Base-by-base conservation (phyloP, 495 filamentous ascomycete species). In the Ascodesmis nigricans region DNA sequence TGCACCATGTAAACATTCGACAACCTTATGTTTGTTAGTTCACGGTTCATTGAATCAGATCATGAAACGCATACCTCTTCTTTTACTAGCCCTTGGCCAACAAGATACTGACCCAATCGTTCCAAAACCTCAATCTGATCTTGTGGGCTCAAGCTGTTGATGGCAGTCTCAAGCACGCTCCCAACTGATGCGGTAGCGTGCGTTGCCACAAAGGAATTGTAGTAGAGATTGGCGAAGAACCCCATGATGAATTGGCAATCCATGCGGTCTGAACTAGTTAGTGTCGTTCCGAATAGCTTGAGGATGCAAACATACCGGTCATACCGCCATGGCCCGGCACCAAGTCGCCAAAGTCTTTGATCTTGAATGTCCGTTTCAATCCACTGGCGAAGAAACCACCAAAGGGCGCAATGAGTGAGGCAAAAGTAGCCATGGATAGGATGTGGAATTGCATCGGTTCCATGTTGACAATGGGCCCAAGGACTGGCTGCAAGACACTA, bases 171-270 rank as follows among this genome's bases (percentile, higher is more conserved):
- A 42, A 99, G 74, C 20, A 95, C 73, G 31, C 69, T 70, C 3
- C 81, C 84, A 8, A 90, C 73, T 36, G 62, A 77, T 5, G 75
- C 70, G 13, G 34, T 44, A 46, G 74, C 75, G 58, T 83, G 69
- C 11, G 78, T 62, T 5, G 83, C 83, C 50, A 99, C 87, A 54
- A 99, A 99, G 49, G 79, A 83, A 55, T 91, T 80, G 58, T 87
- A 95, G 57, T 99, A 99, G 64, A 99, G 78, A 57, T 77, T 95
- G 8, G 90, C 69, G 47, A 99, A 95, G 61, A 93, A 80, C 6
- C 90, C 90, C 90, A 99, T 99, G 59, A 93, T 95, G 60, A 93
- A 93, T 52, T 99, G 90, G 58, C 90, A 99, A 49, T 99, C 90
- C 90, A 99, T 95, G 16, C 90, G 73, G 54, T 99, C 90, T 50